Percentiles rank a stretch among this genome's conserved stretches.
These are phyloP conservation scores for Passiflora organensis DNA, from an alignment of 345 rosid genomes.

Conservation along the genomic window DNA sequence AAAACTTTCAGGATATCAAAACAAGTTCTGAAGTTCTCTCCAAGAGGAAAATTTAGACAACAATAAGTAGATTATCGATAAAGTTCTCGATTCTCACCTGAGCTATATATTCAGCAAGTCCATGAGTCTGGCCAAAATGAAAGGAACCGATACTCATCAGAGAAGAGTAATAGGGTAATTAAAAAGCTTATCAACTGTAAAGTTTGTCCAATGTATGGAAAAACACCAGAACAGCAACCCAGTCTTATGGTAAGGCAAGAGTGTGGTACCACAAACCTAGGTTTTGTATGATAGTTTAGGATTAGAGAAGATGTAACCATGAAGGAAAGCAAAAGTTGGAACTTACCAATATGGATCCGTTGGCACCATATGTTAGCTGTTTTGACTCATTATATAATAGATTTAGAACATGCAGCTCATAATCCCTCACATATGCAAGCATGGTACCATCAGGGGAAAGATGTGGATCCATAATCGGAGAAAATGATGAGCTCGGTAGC, in stretches of 20 bases:
- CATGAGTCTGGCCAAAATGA: slow-evolving; percentile 62
- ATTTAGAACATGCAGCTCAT: slow-evolving; percentile 68
- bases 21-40: not conserved
- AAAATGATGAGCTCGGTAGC: slow-evolving; percentile 50
- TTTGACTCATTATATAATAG: slow-evolving; percentile 44
- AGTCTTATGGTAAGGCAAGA: not conserved
- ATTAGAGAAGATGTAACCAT: not conserved
- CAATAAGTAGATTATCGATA: slow-evolving; percentile 9
- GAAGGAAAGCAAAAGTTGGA: not conserved
- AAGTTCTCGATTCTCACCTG: slow-evolving; percentile 56
- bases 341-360: slow-evolving; percentile 57
- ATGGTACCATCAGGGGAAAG: slow-evolving; percentile 79
- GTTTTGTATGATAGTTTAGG: not conserved
- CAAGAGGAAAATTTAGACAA: slow-evolving; percentile 1
- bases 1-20: not conserved
- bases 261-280: not conserved
- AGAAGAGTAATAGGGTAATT: not conserved
- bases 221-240: not conserved
- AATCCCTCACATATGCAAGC: slow-evolving; percentile 66
- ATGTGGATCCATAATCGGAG: slow-evolving; percentile 81
- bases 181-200: not conserved
- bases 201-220: not conserved
- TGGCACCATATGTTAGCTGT: slow-evolving; percentile 69
- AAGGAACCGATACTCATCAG: slow-evolving; percentile 4
- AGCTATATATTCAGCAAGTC: slow-evolving; percentile 98